Base-by-base conservation (phyloP, 2,329 filamentous ascomycete genomes). In the Alternaria sp. region DNA sequence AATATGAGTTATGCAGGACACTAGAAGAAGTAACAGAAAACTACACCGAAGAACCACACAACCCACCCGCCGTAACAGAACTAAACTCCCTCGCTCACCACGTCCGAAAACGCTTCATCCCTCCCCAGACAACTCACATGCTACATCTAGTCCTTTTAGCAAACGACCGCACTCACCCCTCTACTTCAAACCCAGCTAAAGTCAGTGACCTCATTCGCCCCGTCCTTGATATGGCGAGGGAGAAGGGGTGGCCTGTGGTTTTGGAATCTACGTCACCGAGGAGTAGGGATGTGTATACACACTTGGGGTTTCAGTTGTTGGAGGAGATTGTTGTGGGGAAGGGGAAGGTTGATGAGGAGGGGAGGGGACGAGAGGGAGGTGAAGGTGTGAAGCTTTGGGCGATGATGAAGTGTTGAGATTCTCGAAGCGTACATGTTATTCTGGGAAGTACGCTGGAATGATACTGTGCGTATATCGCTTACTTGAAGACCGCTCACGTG, bases 201-300 rank as follows among this genome's bases (percentile, higher is more conserved):
- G 58, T 47, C 3, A 58, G 59, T n/a, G 45, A 62, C 6, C 55
- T 65, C 1, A 33, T 65, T 12, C 56, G 58, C n/a, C 63, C 63
- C 1, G 53, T 65, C 9, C 28, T 65, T 18, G 44, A 51, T 7
- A 59, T 65, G 44, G 63, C 63, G 20, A 54, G 33, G 26, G 59
- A 62, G 37, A 49, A 55, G 11, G 50, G 44, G 10, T 65, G 63
- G 63, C 44, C 58, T 9, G 55, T 53, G 12, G 55, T 62, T n/a
- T 20, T 65, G 20, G 59, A 65, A 23, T 51, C 63, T 2, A 65
- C 63, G 37, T 41, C 49, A 1, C 30, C 50, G 23, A 44, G 43
- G 21, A 47, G 59, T 18, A 58, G 59, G 12, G 59, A 62, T 43
- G 28, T 65, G 1, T 65, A 65, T 47, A 10, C 20, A 12, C 55